phyloP scores from a whole-genome alignment of 352 stramenopile genomes.

The Phytophthora boehmeriae region DNA sequence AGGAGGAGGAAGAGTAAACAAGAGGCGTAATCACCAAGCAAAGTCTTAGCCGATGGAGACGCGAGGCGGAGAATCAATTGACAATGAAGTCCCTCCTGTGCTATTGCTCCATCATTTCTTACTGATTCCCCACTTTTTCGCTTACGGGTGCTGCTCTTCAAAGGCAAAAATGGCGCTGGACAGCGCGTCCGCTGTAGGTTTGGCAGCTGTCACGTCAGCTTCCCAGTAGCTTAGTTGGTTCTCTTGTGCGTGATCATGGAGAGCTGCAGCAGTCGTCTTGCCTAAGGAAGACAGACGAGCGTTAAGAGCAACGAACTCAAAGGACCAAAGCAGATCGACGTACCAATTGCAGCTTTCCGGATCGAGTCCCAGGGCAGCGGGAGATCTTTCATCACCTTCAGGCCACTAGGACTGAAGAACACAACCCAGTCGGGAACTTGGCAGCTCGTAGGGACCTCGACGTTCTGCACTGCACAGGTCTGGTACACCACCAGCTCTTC shows the following conservation, averaged over 20 bases:
- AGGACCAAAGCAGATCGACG: constrained; percentile 2
- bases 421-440: constrained; percentile 64
- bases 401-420: constrained; percentile 84
- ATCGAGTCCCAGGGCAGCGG: constrained; percentile 56
- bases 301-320: no score
- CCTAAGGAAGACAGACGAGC: constrained; percentile 33
- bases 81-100: no score
- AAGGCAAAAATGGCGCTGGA: constrained; percentile 55
- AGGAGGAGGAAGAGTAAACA: constrained; percentile 56
- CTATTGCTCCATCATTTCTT: no score
- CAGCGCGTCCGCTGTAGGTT: constrained; percentile 63
- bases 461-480: constrained; percentile 51
- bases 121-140: no score
- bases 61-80: no score
- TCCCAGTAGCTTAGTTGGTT: constrained; percentile 49
- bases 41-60: no score
- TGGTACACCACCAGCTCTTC: constrained; percentile 75
- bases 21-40: not conserved
- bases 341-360: constrained; percentile 81
- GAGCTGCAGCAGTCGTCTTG: constrained; percentile 70
- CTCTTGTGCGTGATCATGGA: constrained; percentile 49
- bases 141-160: constrained; percentile 29
- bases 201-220: constrained; percentile 53
- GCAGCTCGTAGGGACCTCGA: constrained; percentile 47
- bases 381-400: constrained; percentile 59